Base-by-base conservation (phyloP, 2,329 filamentous ascomycete genomes). In the Parastagonospora nodorum region DNA sequence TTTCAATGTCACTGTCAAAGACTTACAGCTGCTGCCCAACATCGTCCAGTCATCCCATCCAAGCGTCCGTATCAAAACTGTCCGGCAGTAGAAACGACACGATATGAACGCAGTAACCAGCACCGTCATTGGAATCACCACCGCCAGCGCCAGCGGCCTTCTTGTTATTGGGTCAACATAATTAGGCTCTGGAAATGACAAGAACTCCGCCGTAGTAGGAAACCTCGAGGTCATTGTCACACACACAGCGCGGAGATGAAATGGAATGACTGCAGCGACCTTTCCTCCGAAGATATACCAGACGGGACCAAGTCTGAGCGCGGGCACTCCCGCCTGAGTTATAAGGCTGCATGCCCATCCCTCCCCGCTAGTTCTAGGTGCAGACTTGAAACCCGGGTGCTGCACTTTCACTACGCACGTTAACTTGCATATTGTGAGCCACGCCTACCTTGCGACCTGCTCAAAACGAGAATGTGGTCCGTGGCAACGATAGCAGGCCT, bases 31-130 rank as follows among this genome's bases (percentile, higher is more conserved):
- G 67, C 66, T 5, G 59, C 15, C 15, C 7, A 63, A 41, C 66
- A 69, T 69, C n/a, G 60, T 49, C 50, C 63, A 64, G 48, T 69
- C 66, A 41, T 68, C 67, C 59, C 55, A 63, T 2, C 65, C 65
- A 7, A 71, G 45, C 8, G 65, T 63, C 31, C 50, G 48, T 1
- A 68, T 55, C 11, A 64, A 42, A 2, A 64, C 58, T 11, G 64
- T 60, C 27, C 67, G 63, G 19, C 66, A 66, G 43, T 66, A 64
- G 14, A 65, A 53, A 0, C 62, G 58, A 53, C 58, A 63, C 2
- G 54, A 59, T 19, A 64, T 57, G 38, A 61, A 61, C 2, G 36
- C 37, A 12, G 53, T 27, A 6, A 65, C 57, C 4, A 67, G 28
- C 0, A 55, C 42, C 8, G 51, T 60, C 57, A 63, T 61, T 6